Conservation (phyloP, 371 early-diverging fungal species). For the Mortierella sp. region DNA sequence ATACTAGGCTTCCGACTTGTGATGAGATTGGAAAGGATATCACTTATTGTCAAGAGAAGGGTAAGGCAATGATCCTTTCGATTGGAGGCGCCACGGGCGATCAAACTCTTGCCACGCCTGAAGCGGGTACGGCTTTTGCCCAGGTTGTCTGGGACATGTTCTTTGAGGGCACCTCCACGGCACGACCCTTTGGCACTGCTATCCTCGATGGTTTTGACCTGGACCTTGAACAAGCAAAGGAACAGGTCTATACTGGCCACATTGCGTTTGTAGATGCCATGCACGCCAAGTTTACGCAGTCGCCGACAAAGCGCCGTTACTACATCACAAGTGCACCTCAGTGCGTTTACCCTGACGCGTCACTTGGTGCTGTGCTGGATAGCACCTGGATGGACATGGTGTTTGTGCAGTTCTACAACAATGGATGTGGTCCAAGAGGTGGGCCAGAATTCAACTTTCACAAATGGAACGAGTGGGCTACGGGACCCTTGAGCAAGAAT, state of each 20-base stretch:
- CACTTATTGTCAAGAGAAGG: conserved; percentile 66
- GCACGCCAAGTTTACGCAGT: conserved; percentile 53
- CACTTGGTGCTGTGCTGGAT: conserved; percentile 10
- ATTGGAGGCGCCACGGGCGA: conserved; percentile 77
- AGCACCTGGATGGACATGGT: conserved; percentile 52
- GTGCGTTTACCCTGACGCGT: conserved; percentile 68
- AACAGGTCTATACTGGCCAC: conserved; percentile 18
- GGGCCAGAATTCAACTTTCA: conserved; percentile 66
- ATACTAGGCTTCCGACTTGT: conserved; percentile 54
- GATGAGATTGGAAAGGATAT: conserved; percentile 53
- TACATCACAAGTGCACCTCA: conserved; percentile 78
- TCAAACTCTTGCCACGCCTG: conserved; percentile 65
- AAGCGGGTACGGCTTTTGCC: conserved; percentile 64
- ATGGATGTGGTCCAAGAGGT: conserved; percentile 61
- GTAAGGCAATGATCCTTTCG: conserved; percentile 70
- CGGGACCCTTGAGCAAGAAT: conserved; percentile 60
- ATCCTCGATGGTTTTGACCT: conserved; percentile 76
- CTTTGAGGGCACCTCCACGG: conserved; percentile 58
- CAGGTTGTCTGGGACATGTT: conserved; percentile 72
- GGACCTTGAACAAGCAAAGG: conserved; percentile 53
- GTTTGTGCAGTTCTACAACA: conserved; percentile 82
- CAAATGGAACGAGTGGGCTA: conserved; percentile 73
- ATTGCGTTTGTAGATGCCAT: conserved; percentile 55
- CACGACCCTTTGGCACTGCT: conserved; percentile 71
- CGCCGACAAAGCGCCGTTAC: conserved; percentile 55